These are phyloP conservation scores for Silybum marianum DNA, from an alignment of 129 eudicot genomes.

Conservation along the genomic window DNA sequence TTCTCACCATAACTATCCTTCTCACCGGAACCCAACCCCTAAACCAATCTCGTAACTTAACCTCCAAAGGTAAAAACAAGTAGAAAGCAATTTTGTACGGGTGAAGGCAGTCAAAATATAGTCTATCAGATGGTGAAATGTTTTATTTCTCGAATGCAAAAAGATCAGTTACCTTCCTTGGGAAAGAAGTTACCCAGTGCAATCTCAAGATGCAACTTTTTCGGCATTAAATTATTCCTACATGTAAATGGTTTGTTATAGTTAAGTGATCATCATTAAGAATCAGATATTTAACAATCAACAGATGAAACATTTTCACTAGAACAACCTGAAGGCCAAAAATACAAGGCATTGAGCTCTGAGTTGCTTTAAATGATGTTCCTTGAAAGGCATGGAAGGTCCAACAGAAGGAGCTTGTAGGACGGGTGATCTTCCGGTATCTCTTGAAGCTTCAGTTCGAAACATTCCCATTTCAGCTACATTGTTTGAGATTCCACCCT, in stretches of 20 bases:
- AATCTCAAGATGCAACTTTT: constrained; percentile 91
- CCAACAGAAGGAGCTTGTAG: constrained; percentile 42
- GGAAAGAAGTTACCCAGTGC: constrained; percentile 81
- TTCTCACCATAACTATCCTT: too few species aligned
- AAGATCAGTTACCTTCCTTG: constrained; percentile 65
- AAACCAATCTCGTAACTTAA: background rate
- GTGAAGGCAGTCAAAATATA: background rate
- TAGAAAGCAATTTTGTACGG: background rate
- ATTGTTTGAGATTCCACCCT: constrained; percentile 57
- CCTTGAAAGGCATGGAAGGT: constrained; percentile 75
- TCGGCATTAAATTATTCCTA: constrained; percentile 85
- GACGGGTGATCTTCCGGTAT: constrained; percentile 65
- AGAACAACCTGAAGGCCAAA: constrained; percentile 80
- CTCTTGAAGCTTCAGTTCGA: constrained; percentile 59
- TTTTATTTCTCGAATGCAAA: background rate
- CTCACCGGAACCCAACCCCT: background rate
- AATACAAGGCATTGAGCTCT: constrained; percentile 98
- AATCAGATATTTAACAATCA: constrained; percentile 5
- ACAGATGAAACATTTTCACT: constrained; percentile 2
- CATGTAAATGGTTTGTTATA: constrained; percentile 20
- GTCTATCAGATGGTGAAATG: background rate
- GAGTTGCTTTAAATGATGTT: constrained; percentile 91
- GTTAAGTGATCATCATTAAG: background rate
- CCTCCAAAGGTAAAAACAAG: background rate
- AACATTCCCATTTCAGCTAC: constrained; percentile 50